A percentile compares a stretch with the other conserved stretches of the same genome.
Conservation (phyloP, 2,329 filamentous ascomycete genomes). For the Dactylellina leptospora region DNA sequence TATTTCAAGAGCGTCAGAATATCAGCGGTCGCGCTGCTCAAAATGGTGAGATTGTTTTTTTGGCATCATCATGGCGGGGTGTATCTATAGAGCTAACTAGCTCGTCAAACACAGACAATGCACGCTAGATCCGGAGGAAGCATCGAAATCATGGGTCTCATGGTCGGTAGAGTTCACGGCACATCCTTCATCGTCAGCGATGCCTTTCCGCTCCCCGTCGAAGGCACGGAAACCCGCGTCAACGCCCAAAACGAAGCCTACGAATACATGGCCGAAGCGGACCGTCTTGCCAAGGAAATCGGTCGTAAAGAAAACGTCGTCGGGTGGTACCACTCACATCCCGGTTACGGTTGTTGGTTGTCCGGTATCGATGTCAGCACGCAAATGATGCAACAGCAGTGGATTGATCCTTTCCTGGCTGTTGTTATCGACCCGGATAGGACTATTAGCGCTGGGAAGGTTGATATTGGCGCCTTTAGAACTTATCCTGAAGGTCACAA, state of each 20-base stretch:
- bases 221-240: slow-evolving; percentile 97
- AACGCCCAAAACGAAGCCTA: slow-evolving; percentile 96
- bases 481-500: slow-evolving; percentile 83
- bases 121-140: slow-evolving; percentile 93
- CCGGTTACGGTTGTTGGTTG: slow-evolving; percentile 97
- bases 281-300: slow-evolving; percentile 72
- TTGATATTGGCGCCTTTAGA: slow-evolving; percentile 96
- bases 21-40: slow-evolving; percentile 89
- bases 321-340: slow-evolving; percentile 98
- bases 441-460: slow-evolving; percentile 91
- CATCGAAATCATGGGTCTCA: slow-evolving; percentile 96
- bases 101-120: slow-evolving; percentile 66
- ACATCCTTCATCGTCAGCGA: slow-evolving; percentile 89
- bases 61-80: background rate
- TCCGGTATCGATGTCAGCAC: slow-evolving; percentile 94
- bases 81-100: slow-evolving; percentile 8
- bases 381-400: slow-evolving; percentile 83
- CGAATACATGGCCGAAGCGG: slow-evolving; percentile 93
- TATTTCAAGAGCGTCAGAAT: slow-evolving; percentile 95
- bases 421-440: slow-evolving; percentile 96
- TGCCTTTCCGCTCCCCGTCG: slow-evolving; percentile 90
- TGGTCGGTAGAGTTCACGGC: slow-evolving; percentile 86
- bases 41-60: slow-evolving; percentile 75
- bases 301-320: slow-evolving; percentile 88
- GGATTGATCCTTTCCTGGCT: slow-evolving; percentile 89